Evolutionary conservation across 1,284 basidiomycete species (phyloP), one percentile per base, ranked within the genome.

Genomic region (Bjerkandera adusta): DNA sequence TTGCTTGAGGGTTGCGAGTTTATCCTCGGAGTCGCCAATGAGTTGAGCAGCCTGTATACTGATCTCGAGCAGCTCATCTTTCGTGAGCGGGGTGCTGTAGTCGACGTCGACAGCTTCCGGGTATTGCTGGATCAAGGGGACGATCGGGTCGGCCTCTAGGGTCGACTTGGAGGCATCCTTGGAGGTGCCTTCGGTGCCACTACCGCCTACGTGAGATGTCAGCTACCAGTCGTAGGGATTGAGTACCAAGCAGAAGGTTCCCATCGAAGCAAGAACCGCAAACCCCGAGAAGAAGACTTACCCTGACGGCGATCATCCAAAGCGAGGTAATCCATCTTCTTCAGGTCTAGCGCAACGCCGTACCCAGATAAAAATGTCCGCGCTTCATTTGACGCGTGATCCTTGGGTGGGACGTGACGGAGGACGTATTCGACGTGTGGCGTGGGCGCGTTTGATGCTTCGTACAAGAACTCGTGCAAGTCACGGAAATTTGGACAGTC

Each of bases 261-360:
- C 8, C 35, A 32, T 10, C 16, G 12, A 36, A 10, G 34, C 16
- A 7, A 15, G 2, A 30, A 20, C 11, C 3, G 13, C 16, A 30
- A 7, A 12, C 16, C 5, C 25, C 5, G 21, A 41, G 12, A 2
- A 21, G 20, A 33, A 16, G 39, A 22, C 50, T 27, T 42, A 49
- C 59, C 49, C 45, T 58, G 57, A 15, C 73, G 62, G 39, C 94
- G 72, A 63, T 97, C 94, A 61, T 97, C 94, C 3, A 98, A 73
- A 2, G 90, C 93, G 12, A 98, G 79, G 62, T 99, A 99, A 63
- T 99, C 96, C 71, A 85, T 97, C 69, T 96, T 97, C 73, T 99
- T 99, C 57, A 99, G 69, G 57, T 97, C 92, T 46, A 99, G 74
- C 22, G 89, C 77, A 5, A 95, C 93, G 3, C 95, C 95, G 58